Base-by-base conservation (phyloP, 305 asterid genomes). In the Coffea humblotiana region DNA sequence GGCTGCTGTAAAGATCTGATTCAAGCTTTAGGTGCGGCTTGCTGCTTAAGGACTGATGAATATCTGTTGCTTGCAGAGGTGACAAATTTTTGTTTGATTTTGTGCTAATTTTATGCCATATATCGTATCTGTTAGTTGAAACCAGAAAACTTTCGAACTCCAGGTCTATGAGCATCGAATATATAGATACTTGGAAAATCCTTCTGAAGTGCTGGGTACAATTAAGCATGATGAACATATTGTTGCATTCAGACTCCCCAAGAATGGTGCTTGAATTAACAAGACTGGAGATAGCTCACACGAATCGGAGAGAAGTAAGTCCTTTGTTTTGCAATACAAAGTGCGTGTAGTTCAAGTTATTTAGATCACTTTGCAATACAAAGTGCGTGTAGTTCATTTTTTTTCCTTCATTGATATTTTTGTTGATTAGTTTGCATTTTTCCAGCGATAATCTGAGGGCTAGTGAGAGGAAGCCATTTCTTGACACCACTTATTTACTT, bases 41-140 rank as follows among this genome's bases (percentile, higher is more conserved):
- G 96, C 84, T 88, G 97, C 87, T 82, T 92, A 88, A 86, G 85
- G 47, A 82, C 56, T 76, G 94, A 96, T 88, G 98, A 96, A 86
- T 89, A 81, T 82, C 86, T 96, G 90, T 89, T 94, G 58, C 95
- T 94, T 81, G 99, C 97, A 21, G 98, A 96, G 97, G 99, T 96
- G 73, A 83, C 47, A 32, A 40, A 75, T 60, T 81, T 75, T 40
- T 66, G n/a, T 77, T 13, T 13, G 65, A 79, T 74, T 78, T 32
- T 61, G 48, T 40, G n/a, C 61, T 16, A 54, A 25, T 19, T 40
- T 58, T 27, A 0, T 4, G 40, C 25, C 52, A 54, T 74, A 23
- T 69, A 1, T 40, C 65, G 4, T 25, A 37, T 70, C 54, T 67
- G 66, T 71, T 25, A 48, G 56, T 61, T 87, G 75, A 81, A 81